Conservation (phyloP, 306 rosid genomes). For the Luffa aegyptiaca region DNA sequence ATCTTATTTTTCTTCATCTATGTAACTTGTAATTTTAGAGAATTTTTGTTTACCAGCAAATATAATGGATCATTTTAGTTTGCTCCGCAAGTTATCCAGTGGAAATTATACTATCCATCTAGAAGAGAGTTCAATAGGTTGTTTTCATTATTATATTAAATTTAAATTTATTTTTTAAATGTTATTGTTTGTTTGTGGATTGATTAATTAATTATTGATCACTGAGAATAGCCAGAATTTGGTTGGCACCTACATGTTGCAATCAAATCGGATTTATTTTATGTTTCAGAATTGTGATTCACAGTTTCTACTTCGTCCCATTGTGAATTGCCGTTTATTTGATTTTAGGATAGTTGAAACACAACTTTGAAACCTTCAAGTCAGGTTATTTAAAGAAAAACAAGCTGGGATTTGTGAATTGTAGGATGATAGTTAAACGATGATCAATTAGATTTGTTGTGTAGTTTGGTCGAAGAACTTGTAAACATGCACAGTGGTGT, state of each 20-base stretch:
- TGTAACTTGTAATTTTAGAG: conserved; percentile 3
- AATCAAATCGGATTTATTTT: background rate
- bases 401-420: background rate
- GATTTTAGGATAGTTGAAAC: background rate
- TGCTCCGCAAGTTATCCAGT: background rate
- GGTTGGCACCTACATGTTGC: background rate
- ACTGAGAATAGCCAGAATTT: background rate
- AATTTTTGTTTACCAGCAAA: background rate
- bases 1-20: background rate
- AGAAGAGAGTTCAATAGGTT: background rate
- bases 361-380: background rate
- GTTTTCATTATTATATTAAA: background rate
- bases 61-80: background rate
- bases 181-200: background rate
- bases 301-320: background rate
- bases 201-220: background rate
- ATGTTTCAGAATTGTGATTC: background rate
- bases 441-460: background rate
- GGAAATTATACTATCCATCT: background rate
- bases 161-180: background rate
- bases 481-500: too few species aligned
- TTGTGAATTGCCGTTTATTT: background rate
- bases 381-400: background rate
- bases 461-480: too few species aligned
- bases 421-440: background rate